phyloP scores from a whole-genome alignment of 495 filamentous ascomycete species.

The Cenococcum geophilum region DNA sequence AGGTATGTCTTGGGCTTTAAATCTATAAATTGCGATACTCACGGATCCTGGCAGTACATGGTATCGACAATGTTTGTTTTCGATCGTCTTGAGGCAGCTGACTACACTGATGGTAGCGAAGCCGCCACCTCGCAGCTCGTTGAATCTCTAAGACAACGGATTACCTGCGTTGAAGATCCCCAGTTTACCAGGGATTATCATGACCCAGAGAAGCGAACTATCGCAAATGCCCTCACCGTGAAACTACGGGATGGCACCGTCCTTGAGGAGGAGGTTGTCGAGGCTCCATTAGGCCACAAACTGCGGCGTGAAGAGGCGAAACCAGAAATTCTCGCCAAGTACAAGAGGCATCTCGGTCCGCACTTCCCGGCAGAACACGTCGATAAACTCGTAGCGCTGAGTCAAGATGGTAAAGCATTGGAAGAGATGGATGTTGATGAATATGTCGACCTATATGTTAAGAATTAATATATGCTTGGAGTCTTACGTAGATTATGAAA shows the following conservation, averaged over 20 bases:
- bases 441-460: constrained; percentile 93
- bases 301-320: constrained; percentile 93
- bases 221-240: constrained; percentile 91
- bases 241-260: constrained; percentile 92
- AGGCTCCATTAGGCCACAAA: constrained; percentile 90
- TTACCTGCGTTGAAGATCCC: constrained; percentile 91
- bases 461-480: constrained; percentile 36
- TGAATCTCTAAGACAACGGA: constrained; percentile 82
- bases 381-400: constrained; percentile 69
- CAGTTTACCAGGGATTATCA: constrained; percentile 95
- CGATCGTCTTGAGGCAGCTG: constrained; percentile 80
- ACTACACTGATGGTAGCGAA: constrained; percentile 88
- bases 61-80: constrained; percentile 89
- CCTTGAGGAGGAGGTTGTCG: constrained; percentile 83
- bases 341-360: constrained; percentile 79
- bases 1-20: constrained; percentile 42
- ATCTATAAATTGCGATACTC: constrained; percentile 5
- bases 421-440: constrained; percentile 79
- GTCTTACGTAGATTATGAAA: constrained; percentile 19
- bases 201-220: constrained; percentile 82
- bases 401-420: constrained; percentile 63
- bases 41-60: constrained; percentile 63
- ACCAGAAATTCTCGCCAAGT: constrained; percentile 90
- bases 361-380: constrained; percentile 73
- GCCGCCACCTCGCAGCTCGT: constrained; percentile 85